Conservation (phyloP, 1,284 basidiomycete species). For the Cutaneotrichosporon cutaneum region DNA sequence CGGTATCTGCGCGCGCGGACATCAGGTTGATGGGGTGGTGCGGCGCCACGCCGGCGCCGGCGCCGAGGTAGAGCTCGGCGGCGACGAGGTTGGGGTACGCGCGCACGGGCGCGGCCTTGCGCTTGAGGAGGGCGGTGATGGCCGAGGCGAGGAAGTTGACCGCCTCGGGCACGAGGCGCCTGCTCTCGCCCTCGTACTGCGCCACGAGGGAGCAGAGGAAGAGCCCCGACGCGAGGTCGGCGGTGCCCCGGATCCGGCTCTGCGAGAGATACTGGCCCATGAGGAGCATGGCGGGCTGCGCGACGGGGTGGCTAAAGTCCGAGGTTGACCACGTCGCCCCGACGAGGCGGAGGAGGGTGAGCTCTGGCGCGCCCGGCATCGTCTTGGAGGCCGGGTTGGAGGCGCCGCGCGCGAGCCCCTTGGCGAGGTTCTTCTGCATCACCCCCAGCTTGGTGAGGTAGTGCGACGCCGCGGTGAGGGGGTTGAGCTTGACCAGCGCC, state of each 20-base stretch:
- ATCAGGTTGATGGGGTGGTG: constrained; percentile 34
- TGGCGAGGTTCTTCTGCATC: constrained; percentile 92
- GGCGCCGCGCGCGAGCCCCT: constrained; percentile 75
- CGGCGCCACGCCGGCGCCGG: constrained; percentile 26
- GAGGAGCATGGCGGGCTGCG: constrained; percentile 79
- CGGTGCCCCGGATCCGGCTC: constrained; percentile 69
- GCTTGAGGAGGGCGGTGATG: constrained; percentile 69
- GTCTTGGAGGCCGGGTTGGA: constrained; percentile 68
- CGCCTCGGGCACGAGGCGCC: constrained; percentile 85
- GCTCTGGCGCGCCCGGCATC: constrained; percentile 82
- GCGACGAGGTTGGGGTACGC: constrained; percentile 36
- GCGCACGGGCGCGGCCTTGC: constrained; percentile 55
- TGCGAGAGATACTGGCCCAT: constrained; percentile 90
- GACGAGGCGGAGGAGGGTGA: constrained; percentile 75
- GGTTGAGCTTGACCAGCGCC: constrained; percentile 76
- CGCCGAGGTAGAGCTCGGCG: constrained; percentile 14
- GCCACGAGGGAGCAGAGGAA: constrained; percentile 80
- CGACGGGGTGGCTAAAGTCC: constrained; percentile 86
- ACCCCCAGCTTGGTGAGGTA: constrained; percentile 80
- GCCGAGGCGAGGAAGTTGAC: constrained; percentile 76
- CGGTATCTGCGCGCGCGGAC: constrained; percentile 34
- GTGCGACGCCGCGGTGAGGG: constrained; percentile 72
- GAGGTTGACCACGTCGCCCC: constrained; percentile 89
- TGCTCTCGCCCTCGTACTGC: constrained; percentile 80
- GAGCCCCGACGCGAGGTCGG: constrained; percentile 79